Percentiles rank a stretch among this genome's conserved stretches.
phyloP scores from a whole-genome alignment of 2,329 filamentous ascomycete genomes.

The Pezicula radicicola region DNA sequence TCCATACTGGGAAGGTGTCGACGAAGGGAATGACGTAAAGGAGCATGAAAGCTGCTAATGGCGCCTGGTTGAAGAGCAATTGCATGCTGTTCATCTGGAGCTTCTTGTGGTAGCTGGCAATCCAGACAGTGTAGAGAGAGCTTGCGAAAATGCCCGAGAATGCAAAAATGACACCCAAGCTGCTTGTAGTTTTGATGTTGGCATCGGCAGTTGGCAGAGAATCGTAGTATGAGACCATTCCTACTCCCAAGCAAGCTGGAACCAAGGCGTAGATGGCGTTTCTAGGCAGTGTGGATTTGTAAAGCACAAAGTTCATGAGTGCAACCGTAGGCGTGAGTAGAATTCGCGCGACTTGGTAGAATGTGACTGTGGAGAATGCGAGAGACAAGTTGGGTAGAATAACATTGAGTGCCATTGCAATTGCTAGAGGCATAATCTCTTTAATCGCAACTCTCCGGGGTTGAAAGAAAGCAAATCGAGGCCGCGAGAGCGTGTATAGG shows the following conservation, averaged over 20 bases:
- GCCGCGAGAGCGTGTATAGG: constrained; percentile 58
- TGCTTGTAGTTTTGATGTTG: constrained; percentile 52
- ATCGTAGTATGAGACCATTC: constrained; percentile 66
- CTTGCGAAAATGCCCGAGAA: constrained; percentile 62
- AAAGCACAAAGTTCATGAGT: constrained; percentile 61
- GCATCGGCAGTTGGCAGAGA: constrained; percentile 47
- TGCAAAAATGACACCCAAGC: constrained; percentile 61
- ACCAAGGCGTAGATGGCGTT: constrained; percentile 49
- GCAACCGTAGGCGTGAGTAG: constrained; percentile 64
- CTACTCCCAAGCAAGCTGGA: constrained; percentile 62
- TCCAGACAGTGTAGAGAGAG: constrained; percentile 68
- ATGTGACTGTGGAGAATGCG: constrained; percentile 65
- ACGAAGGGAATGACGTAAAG: constrained; percentile 65
- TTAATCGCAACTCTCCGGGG: constrained; percentile 52
- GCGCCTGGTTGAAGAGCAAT: constrained; percentile 66
- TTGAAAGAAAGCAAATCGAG: constrained; percentile 55
- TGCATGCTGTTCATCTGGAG: constrained; percentile 67
- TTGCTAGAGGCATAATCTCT: constrained; percentile 60
- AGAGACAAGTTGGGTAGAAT: constrained; percentile 67
- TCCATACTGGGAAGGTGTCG: constrained; percentile 59
- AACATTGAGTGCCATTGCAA: constrained; percentile 67
- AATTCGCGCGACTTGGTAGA: constrained; percentile 68
- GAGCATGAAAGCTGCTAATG: constrained; percentile 58
- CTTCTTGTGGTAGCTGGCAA: constrained; percentile 62
- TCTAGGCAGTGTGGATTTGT: constrained; percentile 51